Percentiles rank a stretch among this genome's conserved stretches.
Evolutionary conservation across 208 protist genomes (phyloP).

Genomic region (Paratrypanosoma confusum): DNA sequence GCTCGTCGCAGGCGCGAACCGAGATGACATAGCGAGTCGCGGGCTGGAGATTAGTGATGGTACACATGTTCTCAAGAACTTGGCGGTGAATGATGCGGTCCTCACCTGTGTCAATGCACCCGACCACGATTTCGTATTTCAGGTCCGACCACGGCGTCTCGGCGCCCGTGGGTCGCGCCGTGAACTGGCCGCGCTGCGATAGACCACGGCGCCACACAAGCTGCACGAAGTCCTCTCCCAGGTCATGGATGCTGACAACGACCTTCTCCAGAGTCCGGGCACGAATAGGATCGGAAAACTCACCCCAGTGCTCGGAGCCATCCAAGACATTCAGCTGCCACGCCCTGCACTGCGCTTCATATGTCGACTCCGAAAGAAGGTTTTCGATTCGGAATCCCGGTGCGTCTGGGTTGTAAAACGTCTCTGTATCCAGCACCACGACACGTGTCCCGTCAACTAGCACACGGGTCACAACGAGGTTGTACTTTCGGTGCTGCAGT

Average conservation of each 20-base stretch:
- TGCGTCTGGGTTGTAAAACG: conserved; percentile 18
- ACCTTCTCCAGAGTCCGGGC: conserved; percentile 65
- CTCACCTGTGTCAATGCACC: conserved; percentile 68
- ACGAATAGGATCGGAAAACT: conserved; percentile 53
- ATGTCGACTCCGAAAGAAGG: conserved; percentile 56
- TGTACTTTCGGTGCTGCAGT: conserved; percentile 2
- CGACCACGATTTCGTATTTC: conserved; percentile 86
- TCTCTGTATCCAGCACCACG: conserved; percentile 42
- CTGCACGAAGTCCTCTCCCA: conserved; percentile 85
- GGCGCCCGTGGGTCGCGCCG: not conserved
- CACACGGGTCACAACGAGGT: conserved; percentile 40
- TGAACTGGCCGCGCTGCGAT: conserved; percentile 5
- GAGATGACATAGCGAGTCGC: conserved; percentile 76
- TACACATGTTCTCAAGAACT: conserved; percentile 77
- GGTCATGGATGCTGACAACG: conserved; percentile 59
- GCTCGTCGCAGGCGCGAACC: conserved; percentile 76
- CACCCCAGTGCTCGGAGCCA: conserved; percentile 70
- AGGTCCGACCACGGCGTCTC: conserved; percentile 34
- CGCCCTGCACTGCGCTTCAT: conserved; percentile 60
- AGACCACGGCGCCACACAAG: conserved; percentile 66
- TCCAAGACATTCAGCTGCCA: conserved; percentile 67
- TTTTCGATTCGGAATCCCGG: conserved; percentile 59
- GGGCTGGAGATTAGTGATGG: conserved; percentile 70
- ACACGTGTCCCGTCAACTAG: conserved; percentile 16
- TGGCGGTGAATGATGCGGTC: conserved; percentile 62